These are phyloP conservation scores for Quercus parvula DNA, from an alignment of 306 rosid species.

Conservation along the genomic window DNA sequence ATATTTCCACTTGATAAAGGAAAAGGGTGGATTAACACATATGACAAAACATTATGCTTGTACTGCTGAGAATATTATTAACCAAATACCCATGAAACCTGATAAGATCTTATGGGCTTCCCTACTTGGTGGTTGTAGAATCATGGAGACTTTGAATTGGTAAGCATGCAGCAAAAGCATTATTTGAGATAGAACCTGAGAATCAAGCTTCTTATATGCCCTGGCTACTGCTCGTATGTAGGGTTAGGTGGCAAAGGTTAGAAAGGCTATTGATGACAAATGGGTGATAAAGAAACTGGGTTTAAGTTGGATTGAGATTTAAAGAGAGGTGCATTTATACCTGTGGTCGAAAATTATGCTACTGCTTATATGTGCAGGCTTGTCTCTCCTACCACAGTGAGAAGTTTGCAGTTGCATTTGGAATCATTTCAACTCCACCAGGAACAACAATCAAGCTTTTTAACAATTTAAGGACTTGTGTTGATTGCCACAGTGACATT, in stretches of 20 bases:
- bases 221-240: slow-evolving; percentile 55
- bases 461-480: slow-evolving; percentile 69
- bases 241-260: slow-evolving; percentile 51
- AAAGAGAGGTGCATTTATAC: slow-evolving; percentile 53
- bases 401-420: slow-evolving; percentile 64
- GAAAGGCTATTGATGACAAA: slow-evolving; percentile 45
- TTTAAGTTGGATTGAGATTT: slow-evolving; percentile 67
- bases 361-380: slow-evolving; percentile 47
- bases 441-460: slow-evolving; percentile 51
- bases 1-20: slow-evolving; percentile 52
- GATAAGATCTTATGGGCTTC: slow-evolving; percentile 70
- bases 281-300: slow-evolving; percentile 59
- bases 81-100: slow-evolving; percentile 57
- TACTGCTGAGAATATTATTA: slow-evolving; percentile 48
- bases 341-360: slow-evolving; percentile 50
- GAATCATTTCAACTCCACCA: slow-evolving; percentile 61
- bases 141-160: slow-evolving; percentile 60
- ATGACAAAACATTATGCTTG: slow-evolving; percentile 73
- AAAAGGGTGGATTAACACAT: slow-evolving; percentile 49
- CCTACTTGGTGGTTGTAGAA: slow-evolving; percentile 70
- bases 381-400: slow-evolving; percentile 68
- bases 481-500: slow-evolving; percentile 58
- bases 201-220: slow-evolving; percentile 62
- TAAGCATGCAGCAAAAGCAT: slow-evolving; percentile 55
- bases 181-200: slow-evolving; percentile 65